A percentile compares a stretch with the other conserved stretches of the same genome.
Conservation (phyloP, 192 early-diverging fungal genomes). For the Nowakowskiella sp. region DNA sequence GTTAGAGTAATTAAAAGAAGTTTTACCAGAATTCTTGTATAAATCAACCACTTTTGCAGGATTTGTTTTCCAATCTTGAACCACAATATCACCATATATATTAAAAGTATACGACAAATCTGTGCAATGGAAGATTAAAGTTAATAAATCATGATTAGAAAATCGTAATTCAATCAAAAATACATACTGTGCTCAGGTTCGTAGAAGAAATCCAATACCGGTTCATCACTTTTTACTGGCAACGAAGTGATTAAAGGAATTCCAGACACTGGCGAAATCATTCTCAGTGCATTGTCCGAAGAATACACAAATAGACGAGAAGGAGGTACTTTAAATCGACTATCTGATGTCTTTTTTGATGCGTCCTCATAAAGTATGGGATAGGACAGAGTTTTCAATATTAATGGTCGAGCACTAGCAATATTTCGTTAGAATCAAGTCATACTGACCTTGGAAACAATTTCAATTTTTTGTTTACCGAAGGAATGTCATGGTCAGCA, state of each 20-base stretch:
- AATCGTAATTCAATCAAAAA: too few species aligned
- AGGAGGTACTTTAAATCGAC: background rate
- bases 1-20: too few species aligned
- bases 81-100: slow-evolving; percentile 10
- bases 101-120: slow-evolving; percentile 16
- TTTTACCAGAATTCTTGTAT: slow-evolving; percentile 3
- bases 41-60: slow-evolving; percentile 25
- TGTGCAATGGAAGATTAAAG: too few species aligned
- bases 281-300: slow-evolving; percentile 18
- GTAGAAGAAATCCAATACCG: slow-evolving; percentile 11
- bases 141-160: too few species aligned
- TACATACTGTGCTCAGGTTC: too few species aligned
- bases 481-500: slow-evolving; percentile 18
- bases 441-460: too few species aligned
- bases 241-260: slow-evolving; percentile 19
- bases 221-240: slow-evolving; percentile 19
- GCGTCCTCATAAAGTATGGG: background rate
- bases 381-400: background rate
- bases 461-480: too few species aligned
- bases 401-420: background rate
- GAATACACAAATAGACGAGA: background rate
- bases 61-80: slow-evolving; percentile 20
- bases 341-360: background rate
- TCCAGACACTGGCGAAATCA: slow-evolving; percentile 22
- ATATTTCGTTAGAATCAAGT: background rate